These are phyloP conservation scores for Acanthamoeba lenticulata DNA, from an alignment of 208 protist genomes.

Conservation along the genomic window DNA sequence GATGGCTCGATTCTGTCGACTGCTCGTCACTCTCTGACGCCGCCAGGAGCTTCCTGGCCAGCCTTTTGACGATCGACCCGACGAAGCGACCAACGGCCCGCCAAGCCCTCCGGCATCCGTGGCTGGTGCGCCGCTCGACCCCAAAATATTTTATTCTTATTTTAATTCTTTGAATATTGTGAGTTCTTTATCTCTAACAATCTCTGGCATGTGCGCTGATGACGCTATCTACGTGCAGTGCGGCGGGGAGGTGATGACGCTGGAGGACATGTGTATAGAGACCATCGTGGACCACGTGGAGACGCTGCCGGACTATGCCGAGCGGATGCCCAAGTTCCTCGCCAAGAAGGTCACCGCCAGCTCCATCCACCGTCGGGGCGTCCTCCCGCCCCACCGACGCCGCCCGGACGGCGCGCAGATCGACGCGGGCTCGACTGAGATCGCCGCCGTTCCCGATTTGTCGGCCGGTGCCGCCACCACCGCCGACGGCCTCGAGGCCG, in stretches of 20 bases:
- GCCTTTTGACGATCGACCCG: neutral
- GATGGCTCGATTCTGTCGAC: neutral
- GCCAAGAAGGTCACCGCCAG: neutral
- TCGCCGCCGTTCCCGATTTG: neutral
- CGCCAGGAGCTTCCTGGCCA: neutral
- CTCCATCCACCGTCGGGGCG: neutral
- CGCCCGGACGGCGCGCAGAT: neutral
- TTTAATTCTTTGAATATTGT: too few relatives aligned
- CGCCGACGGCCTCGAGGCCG: too few relatives aligned
- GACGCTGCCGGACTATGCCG: neutral
- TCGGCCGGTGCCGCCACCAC: too few relatives aligned
- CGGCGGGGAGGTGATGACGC: neutral
- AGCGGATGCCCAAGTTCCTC: neutral
- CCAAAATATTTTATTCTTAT: too few relatives aligned
- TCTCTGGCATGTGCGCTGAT: neutral
- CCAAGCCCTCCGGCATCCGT: neutral
- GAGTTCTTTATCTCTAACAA: too few relatives aligned
- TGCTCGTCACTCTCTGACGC: neutral
- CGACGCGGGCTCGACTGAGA: neutral
- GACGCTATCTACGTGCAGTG: neutral
- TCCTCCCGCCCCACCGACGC: neutral
- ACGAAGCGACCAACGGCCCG: neutral
- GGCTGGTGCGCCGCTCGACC: neutral
- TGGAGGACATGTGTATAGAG: neutral
- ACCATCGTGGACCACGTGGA: neutral